Conservation (phyloP, 2,329 filamentous ascomycete species). For the Bipolaris zeicola region DNA sequence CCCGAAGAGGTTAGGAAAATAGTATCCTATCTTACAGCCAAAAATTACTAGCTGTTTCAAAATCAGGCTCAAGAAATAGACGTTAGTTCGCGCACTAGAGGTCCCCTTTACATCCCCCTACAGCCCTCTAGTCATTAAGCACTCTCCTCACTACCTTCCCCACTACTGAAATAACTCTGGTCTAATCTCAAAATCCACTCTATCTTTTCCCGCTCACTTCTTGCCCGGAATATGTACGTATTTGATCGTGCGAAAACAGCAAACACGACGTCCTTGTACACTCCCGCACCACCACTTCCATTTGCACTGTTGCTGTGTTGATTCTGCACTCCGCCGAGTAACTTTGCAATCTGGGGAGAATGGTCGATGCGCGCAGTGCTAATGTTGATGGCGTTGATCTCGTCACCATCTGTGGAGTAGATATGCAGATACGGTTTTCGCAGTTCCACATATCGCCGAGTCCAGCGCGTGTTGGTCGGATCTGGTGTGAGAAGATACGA, state of each 20-base stretch:
- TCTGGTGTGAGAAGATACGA: constrained; percentile 88
- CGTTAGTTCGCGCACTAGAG: background rate
- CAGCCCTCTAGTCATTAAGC: background rate
- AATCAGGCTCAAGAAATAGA: constrained; percentile 6
- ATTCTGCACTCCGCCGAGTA: constrained; percentile 61
- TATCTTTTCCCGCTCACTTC: constrained; percentile 88
- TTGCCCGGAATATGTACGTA: constrained; percentile 90
- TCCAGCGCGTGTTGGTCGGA: constrained; percentile 80
- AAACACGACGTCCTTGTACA: constrained; percentile 71
- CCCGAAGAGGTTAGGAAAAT: constrained; percentile 3
- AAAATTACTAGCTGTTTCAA: background rate
- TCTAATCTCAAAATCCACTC: constrained; percentile 98
- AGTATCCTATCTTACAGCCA: background rate
- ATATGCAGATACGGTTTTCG: constrained; percentile 90
- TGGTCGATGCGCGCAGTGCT: constrained; percentile 90
- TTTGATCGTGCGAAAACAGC: constrained; percentile 94
- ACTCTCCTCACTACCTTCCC: constrained; percentile 28
- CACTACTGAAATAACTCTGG: constrained; percentile 67
- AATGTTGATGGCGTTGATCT: constrained; percentile 86
- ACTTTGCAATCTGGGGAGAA: constrained; percentile 80
- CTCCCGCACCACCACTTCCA: constrained; percentile 9
- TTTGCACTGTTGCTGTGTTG: constrained; percentile 12
- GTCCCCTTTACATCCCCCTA: background rate
- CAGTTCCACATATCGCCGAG: constrained; percentile 90
- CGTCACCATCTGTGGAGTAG: constrained; percentile 85